Conservation (phyloP, 1,284 basidiomycete genomes). For the Fomitopsis pinicola region DNA sequence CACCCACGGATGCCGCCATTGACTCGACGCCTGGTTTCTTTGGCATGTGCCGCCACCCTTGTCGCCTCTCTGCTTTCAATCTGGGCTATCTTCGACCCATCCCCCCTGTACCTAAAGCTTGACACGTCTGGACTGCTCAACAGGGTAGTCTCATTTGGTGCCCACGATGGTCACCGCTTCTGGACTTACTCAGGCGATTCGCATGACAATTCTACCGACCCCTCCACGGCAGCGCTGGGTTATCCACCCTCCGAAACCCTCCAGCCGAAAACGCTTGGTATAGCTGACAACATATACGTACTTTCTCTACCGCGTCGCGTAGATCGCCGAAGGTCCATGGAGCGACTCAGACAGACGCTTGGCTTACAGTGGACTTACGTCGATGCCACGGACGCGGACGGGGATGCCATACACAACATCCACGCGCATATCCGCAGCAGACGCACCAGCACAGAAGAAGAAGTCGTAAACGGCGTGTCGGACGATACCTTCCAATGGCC, state of each 20-base stretch:
- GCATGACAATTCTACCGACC: background rate
- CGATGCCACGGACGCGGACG: slow-evolving; percentile 40
- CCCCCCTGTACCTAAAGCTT: background rate
- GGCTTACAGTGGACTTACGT: slow-evolving; percentile 49
- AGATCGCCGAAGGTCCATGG: slow-evolving; percentile 54
- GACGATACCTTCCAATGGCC: slow-evolving; percentile 37
- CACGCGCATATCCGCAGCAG: slow-evolving; percentile 35
- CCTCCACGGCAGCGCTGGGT: background rate
- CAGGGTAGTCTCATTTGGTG: background rate
- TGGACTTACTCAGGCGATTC: background rate
- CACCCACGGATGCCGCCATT: background rate
- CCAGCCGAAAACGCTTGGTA: slow-evolving; percentile 10
- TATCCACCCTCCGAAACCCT: background rate
- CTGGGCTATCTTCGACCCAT: slow-evolving; percentile 12
- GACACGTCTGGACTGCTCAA: background rate
- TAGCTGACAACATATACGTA: slow-evolving; percentile 45
- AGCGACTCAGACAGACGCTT: slow-evolving; percentile 39
- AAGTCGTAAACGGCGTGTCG: background rate
- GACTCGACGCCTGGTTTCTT: background rate
- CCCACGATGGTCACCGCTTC: background rate
- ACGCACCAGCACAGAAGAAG: slow-evolving; percentile 20
- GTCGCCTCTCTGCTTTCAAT: slow-evolving; percentile 5
- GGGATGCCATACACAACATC: slow-evolving; percentile 36
- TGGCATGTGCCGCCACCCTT: slow-evolving; percentile 2
- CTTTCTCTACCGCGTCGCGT: slow-evolving; percentile 50